A percentile compares a stretch with the other conserved stretches of the same genome.
phyloP scores from a whole-genome alignment of 805 yeast species.

The Blastobotrys parvus region DNA sequence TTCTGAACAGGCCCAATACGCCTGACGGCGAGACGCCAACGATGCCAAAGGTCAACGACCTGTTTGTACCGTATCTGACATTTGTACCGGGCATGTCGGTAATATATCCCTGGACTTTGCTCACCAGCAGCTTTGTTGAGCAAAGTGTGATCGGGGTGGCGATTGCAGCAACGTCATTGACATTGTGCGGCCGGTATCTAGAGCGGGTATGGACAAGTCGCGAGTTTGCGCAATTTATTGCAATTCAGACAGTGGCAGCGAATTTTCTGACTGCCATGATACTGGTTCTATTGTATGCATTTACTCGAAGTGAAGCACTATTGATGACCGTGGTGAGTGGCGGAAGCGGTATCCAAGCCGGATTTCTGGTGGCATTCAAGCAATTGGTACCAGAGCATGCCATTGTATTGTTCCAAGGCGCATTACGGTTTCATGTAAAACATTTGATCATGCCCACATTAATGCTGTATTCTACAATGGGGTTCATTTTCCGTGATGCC shows the following conservation, averaged over 20 bases:
- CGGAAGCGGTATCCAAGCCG: slow-evolving; percentile 45
- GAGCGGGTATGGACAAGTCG: slow-evolving; percentile 57
- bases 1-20: background rate
- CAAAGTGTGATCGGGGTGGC: slow-evolving; percentile 33
- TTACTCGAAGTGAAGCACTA: slow-evolving; percentile 13
- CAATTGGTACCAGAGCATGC: slow-evolving; percentile 60
- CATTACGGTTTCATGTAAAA: slow-evolving; percentile 35
- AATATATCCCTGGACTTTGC: slow-evolving; percentile 41
- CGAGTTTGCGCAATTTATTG: slow-evolving; percentile 42
- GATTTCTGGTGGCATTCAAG: slow-evolving; percentile 54
- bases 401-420: slow-evolving; percentile 40
- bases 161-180: slow-evolving; percentile 33
- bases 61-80: slow-evolving; percentile 13
- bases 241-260: slow-evolving; percentile 31
- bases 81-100: slow-evolving; percentile 12
- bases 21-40: background rate
- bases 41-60: slow-evolving; percentile 6
- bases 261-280: slow-evolving; percentile 29
- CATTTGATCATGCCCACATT: slow-evolving; percentile 35
- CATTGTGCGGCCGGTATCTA: slow-evolving; percentile 52
- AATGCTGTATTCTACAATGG: slow-evolving; percentile 21
- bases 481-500: slow-evolving; percentile 19
- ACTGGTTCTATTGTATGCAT: slow-evolving; percentile 18
- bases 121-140: slow-evolving; percentile 41
- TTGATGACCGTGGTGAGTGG: slow-evolving; percentile 34